Percentiles rank a stretch among this genome's conserved stretches.
Evolutionary conservation across 129 eudicot species (phyloP).

Genomic region (Arctium minus): DNA sequence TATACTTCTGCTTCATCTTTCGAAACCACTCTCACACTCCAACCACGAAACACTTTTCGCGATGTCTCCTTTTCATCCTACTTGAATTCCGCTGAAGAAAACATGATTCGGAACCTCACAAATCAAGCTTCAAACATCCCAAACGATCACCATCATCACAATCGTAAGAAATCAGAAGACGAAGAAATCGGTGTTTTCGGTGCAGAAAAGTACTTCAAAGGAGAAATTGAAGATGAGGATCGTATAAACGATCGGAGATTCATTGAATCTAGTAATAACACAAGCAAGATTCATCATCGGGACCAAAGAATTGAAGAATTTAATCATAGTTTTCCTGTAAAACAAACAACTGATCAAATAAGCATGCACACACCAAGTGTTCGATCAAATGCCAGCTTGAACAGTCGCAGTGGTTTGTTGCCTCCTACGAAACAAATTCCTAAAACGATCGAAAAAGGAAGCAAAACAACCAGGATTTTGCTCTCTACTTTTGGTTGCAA

Average conservation of each 20-base stretch:
- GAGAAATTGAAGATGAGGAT: slow-evolving; percentile 37
- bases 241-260: neutral
- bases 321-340: neutral
- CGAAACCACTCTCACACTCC: slow-evolving; percentile 37
- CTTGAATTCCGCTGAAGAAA: slow-evolving; percentile 48
- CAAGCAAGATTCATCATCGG: neutral
- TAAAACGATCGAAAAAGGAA: slow-evolving; percentile 24
- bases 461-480: slow-evolving; percentile 25
- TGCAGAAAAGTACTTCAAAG: slow-evolving; percentile 85
- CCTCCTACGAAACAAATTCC: slow-evolving; percentile 27
- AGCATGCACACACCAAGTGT: slow-evolving; percentile 48
- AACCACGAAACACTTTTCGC: slow-evolving; percentile 31
- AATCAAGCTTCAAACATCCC: slow-evolving; percentile 16
- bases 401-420: slow-evolving; percentile 63
- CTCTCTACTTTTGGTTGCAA: slow-evolving; percentile 49
- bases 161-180: slow-evolving; percentile 32
- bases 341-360: slow-evolving; percentile 3
- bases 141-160: slow-evolving; percentile 11
- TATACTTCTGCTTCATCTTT: slow-evolving; percentile 27
- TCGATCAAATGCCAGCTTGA: slow-evolving; percentile 59
- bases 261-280: neutral
- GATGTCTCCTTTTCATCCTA: slow-evolving; percentile 70
- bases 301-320: neutral
- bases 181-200: slow-evolving; percentile 72
- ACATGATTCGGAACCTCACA: slow-evolving; percentile 20